phyloP scores from a whole-genome alignment of 208 protist species.

The Zelonia costaricensis region DNA sequence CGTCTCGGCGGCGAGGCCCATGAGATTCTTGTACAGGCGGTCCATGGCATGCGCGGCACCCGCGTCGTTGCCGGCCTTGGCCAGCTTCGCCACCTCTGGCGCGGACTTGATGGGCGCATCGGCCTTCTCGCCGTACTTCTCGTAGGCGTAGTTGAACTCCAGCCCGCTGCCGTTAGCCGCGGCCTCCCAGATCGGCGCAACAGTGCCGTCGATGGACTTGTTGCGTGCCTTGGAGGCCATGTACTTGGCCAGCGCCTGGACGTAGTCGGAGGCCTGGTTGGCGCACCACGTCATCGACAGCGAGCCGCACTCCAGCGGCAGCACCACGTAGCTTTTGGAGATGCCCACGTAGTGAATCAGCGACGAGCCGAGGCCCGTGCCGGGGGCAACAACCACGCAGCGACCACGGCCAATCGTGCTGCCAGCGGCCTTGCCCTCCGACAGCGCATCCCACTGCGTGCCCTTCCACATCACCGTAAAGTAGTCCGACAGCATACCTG shows the following conservation, averaged over 20 bases:
- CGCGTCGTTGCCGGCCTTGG: slow-evolving; percentile 37
- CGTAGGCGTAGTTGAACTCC: slow-evolving; percentile 59
- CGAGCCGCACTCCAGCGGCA: slow-evolving; percentile 57
- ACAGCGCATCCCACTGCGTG: slow-evolving; percentile 38
- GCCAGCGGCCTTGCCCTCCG: slow-evolving; percentile 22
- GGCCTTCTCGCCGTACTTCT: slow-evolving; percentile 5
- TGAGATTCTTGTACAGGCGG: slow-evolving; percentile 49
- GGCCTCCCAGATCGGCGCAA: slow-evolving; percentile 48
- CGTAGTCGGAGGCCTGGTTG: slow-evolving; percentile 18
- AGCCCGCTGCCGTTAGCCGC: slow-evolving; percentile 45
- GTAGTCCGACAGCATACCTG: slow-evolving; percentile 46
- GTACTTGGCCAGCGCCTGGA: slow-evolving; percentile 25
- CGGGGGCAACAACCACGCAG: slow-evolving; percentile 58
- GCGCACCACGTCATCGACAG: slow-evolving; percentile 34
- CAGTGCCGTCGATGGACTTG: slow-evolving; percentile 3
- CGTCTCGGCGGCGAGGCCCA: slow-evolving; percentile 44
- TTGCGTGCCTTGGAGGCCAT: slow-evolving; percentile 12
- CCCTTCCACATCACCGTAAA: slow-evolving; percentile 77
- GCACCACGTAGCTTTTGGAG: slow-evolving; percentile 35
- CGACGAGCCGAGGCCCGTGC: slow-evolving; percentile 67
- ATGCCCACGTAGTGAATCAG: slow-evolving; percentile 55
- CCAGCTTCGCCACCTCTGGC: slow-evolving; percentile 52
- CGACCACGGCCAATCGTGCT: slow-evolving; percentile 40
- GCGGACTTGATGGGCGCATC: slow-evolving; percentile 23
- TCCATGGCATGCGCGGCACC: slow-evolving; percentile 56